Base-by-base conservation (phyloP, 768 basidiomycete species). In the Pholiota molesta region DNA sequence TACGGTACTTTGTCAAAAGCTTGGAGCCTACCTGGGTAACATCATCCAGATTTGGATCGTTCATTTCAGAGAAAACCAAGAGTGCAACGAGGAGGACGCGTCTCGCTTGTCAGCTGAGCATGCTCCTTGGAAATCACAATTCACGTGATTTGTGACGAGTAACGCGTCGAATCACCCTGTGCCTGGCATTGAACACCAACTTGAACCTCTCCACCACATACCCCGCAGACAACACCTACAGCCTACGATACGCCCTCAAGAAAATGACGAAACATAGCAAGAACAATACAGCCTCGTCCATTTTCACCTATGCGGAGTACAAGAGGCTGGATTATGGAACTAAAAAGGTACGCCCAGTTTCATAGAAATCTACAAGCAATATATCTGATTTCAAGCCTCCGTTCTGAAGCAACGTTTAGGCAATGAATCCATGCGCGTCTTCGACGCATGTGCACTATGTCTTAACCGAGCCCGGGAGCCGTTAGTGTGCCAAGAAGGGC, bases 361-460 rank as follows among this genome's bases (percentile, higher is more conserved):
- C 26, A 31, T 14, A 10, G 23, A 49, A 39, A 23, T 5, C n/a
- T 23, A 3, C 2, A 40, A 8, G 7, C 6, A 17, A 6, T 17
- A 3, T 29, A 55, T 7, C 9, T 19, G 44, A 19, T 28, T 33
- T 39, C 42, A 53, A 19, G 52, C 49, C 49, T 39, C 11, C 10
- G 23, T 45, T 28, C 10, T 40, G 7, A 31, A 88, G 85, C 87
- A 90, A 86, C 86, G 89, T 47, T 76, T 95, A 71, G 95, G 95
- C 37, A 91, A 93, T 72, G 95, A 97, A 74, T 95, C 91, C 11
- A 94, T 96, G 91, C 87, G 94, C 40, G 85, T 85, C 55, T 95
- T 97, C 73, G 94, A 97, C 73, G 88, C 94, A 0, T 99, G 97
- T 72, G 83, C 91, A 5, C 83, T 97, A 14, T 99, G 97, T 73